Base-by-base conservation (phyloP, 2,329 filamentous ascomycete genomes). In the Aspergillus carbonarius region DNA sequence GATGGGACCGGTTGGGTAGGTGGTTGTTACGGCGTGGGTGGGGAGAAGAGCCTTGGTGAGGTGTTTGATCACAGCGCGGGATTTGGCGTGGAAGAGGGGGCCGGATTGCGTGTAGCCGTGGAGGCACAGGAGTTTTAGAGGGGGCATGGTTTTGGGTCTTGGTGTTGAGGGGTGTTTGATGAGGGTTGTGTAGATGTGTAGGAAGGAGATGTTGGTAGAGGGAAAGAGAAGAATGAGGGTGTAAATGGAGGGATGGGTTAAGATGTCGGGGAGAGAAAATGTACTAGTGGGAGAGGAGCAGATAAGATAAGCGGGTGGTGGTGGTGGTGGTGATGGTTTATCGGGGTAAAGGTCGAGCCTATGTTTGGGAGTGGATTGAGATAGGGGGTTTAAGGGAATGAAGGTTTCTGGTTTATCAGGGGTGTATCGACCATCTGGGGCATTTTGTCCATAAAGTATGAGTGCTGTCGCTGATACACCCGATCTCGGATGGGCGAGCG, bases 101-200 rank as follows among this genome's bases (percentile, higher is more conserved):
- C 93, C 92, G 27, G 91, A 96, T 81, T 98, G 93, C 7, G 93
- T 96, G 83, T 88, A 97, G 75, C 93, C 90, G 69, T 93, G 90
- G 27, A 93, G 82, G 88, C 92, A 91, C 46, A 93, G 80, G 63
- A 93, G 87, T 74, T 87, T 91, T 56, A 81, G 72, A 7, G 75
- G 72, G 44, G 70, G 61, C 44, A 18, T 46, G 23, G 50, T 37
- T 39, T 30, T 58, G 18, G n/a, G 44, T 54, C 18, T 13, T 17
- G 54, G n/a, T 20, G 57, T 53, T n/a, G 37, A 39, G 34, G n/a
- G 15, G 10, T 7, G n/a, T 1, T 40, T 6, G 12, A 18, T 58
- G 23, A 40, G 13, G 5, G 17, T 35, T 3, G 13, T 51, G 8
- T 20, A 32, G 37, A 23, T 17, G 9, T 27, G 8, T 35, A 32